Percentiles rank a stretch among this genome's conserved stretches.
Conservation (phyloP, 441 rosid species). For the Bocquillonia castaneifolia region DNA sequence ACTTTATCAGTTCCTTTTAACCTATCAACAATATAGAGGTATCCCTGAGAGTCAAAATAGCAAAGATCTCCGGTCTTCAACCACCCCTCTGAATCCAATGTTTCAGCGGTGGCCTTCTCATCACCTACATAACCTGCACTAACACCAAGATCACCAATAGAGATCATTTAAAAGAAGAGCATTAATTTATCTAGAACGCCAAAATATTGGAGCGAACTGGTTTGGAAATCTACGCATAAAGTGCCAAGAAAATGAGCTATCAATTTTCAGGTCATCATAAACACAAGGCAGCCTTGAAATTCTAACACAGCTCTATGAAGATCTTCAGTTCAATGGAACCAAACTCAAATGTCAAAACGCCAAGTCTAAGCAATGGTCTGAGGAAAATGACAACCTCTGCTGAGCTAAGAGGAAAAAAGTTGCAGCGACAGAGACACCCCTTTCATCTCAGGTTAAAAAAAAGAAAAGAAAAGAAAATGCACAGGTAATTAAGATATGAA, state of each 20-base stretch:
- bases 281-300: neutral
- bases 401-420: neutral
- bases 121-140: conserved; percentile 70
- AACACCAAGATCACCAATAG: neutral
- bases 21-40: conserved; percentile 70
- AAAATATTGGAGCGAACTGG: neutral
- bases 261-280: neutral
- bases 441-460: neutral
- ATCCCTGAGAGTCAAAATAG: conserved; percentile 64
- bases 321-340: neutral
- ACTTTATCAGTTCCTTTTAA: conserved; percentile 87
- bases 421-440: neutral
- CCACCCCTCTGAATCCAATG: conserved; percentile 82
- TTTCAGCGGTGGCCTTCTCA: conserved; percentile 80
- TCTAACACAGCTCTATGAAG: neutral
- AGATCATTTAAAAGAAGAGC: neutral
- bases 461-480: neutral
- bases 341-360: neutral
- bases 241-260: neutral
- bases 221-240: neutral
- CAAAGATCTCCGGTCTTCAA: conserved; percentile 90
- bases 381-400: neutral
- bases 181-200: neutral
- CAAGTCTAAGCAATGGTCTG: neutral
- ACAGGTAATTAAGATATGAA: neutral